Percentiles rank a stretch among this genome's conserved stretches.
These are phyloP conservation scores for Lipomyces starkeyi DNA, from an alignment of 805 yeast genomes.

Conservation along the genomic window DNA sequence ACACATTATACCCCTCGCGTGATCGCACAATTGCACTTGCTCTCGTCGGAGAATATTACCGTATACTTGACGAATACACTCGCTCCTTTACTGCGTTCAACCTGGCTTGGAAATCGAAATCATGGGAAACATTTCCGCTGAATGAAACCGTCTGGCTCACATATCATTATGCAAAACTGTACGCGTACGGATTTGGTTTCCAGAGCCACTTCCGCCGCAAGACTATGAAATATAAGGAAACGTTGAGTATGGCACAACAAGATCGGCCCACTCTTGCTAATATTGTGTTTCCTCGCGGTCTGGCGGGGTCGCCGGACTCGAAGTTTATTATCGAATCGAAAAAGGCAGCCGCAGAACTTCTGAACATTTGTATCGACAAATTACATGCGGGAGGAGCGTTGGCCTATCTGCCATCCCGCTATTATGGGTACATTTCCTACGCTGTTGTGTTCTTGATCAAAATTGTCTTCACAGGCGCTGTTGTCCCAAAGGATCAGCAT, in stretches of 20 bases:
- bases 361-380: constrained; percentile 34
- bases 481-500: constrained; percentile 30
- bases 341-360: constrained; percentile 35
- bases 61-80: constrained; percentile 40
- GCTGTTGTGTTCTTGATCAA: constrained; percentile 41
- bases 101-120: constrained; percentile 35
- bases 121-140: constrained; percentile 37
- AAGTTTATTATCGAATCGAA: constrained; percentile 38
- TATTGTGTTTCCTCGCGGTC: constrained; percentile 38
- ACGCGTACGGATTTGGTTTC: constrained; percentile 40
- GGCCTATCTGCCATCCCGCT: constrained; percentile 38
- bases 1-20: constrained; percentile 39
- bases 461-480: constrained; percentile 40
- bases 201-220: constrained; percentile 38
- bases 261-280: constrained; percentile 19
- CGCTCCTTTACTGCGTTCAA: constrained; percentile 37
- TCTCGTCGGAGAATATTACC: constrained; percentile 38
- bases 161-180: constrained; percentile 36
- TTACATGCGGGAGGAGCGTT: constrained; percentile 38
- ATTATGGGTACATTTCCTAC: constrained; percentile 36
- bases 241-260: constrained; percentile 15
- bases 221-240: constrained; percentile 16
- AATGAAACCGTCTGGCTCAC: constrained; percentile 37
- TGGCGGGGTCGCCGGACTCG: constrained; percentile 38
- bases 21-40: constrained; percentile 40